These are phyloP conservation scores for Beta vulgaris DNA, from an alignment of 148 eudicot genomes.

Conservation along the genomic window DNA sequence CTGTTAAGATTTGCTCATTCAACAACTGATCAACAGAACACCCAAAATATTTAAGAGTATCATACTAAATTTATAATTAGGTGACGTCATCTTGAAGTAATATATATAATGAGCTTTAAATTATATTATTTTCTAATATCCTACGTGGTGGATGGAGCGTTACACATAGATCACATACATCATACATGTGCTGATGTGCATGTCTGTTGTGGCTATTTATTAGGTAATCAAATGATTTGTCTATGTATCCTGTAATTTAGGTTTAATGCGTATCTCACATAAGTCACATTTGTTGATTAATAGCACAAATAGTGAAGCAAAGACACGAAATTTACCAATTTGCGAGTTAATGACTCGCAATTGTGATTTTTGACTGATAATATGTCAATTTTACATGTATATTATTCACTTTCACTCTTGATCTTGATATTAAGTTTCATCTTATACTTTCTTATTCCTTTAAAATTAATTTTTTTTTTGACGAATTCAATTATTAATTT, in stretches of 20 bases:
- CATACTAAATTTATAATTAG: constrained; percentile 1
- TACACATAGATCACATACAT: constrained; percentile 5
- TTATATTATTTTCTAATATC: background rate
- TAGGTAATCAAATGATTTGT: background rate
- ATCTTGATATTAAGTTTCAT: too few species aligned
- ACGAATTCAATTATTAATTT: too few species aligned
- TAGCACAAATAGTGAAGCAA: background rate
- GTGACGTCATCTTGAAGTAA: background rate
- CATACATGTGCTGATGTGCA: too few species aligned
- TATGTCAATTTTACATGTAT: too few species aligned
- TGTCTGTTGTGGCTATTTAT: background rate
- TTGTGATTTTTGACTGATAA: too few species aligned
- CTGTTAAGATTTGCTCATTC: background rate
- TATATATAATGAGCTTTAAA: background rate
- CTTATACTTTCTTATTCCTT: too few species aligned
- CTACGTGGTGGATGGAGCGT: constrained; percentile 3
- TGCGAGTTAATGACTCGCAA: too few species aligned
- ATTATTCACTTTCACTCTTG: too few species aligned
- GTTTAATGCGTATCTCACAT: too few species aligned
- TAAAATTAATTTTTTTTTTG: too few species aligned
- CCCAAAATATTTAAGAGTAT: constrained; percentile 6
- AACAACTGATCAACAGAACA: too few species aligned
- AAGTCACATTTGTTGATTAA: background rate
- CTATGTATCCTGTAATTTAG: background rate
- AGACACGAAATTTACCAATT: background rate